A percentile compares a stretch with the other conserved stretches of the same genome.
These are phyloP conservation scores for Podosphaera xanthii DNA, from an alignment of 2,329 filamentous ascomycete genomes.

Conservation along the genomic window DNA sequence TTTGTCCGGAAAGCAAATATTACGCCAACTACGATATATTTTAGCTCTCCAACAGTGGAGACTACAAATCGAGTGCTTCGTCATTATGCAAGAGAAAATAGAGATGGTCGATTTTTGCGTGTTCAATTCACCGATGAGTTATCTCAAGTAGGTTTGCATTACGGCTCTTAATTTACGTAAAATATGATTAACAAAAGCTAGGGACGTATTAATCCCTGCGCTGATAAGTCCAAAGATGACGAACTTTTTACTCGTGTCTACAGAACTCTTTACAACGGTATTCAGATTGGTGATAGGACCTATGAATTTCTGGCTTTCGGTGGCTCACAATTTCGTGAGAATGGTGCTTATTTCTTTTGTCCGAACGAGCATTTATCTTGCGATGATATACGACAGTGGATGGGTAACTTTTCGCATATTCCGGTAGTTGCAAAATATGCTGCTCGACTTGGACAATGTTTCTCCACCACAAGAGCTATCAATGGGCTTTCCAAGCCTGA, in stretches of 20 bases:
- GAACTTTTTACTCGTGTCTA: constrained; percentile 54
- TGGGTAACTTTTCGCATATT: constrained; percentile 71
- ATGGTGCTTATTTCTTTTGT: constrained; percentile 83
- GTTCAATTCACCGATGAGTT: constrained; percentile 79
- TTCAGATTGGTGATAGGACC: constrained; percentile 55
- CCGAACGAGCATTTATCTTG: constrained; percentile 43
- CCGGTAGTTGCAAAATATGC: constrained; percentile 71
- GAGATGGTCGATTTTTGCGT: constrained; percentile 60
- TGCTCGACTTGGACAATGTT: constrained; percentile 78
- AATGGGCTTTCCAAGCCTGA: constrained; percentile 34
- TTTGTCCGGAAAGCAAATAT: constrained; percentile 55
- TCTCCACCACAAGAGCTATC: constrained; percentile 72
- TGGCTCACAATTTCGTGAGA: constrained; percentile 82
- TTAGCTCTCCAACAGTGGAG: constrained; percentile 57
- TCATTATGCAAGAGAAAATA: constrained; percentile 33
- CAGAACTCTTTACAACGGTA: constrained; percentile 51
- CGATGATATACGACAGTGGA: constrained; percentile 58
- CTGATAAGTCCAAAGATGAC: constrained; percentile 31
- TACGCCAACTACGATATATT: constrained; percentile 66
- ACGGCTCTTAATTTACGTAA: not conserved
- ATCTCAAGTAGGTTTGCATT: constrained; percentile 8
- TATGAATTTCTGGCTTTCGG: constrained; percentile 88
- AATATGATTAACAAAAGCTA: constrained; percentile 16
- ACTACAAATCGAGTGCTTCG: constrained; percentile 73
- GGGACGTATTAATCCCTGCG: constrained; percentile 33